Evolutionary conservation across 2,329 filamentous ascomycete genomes (phyloP), one percentile per base, ranked within the genome.

Genomic region (Tolypocladium sp.): DNA sequence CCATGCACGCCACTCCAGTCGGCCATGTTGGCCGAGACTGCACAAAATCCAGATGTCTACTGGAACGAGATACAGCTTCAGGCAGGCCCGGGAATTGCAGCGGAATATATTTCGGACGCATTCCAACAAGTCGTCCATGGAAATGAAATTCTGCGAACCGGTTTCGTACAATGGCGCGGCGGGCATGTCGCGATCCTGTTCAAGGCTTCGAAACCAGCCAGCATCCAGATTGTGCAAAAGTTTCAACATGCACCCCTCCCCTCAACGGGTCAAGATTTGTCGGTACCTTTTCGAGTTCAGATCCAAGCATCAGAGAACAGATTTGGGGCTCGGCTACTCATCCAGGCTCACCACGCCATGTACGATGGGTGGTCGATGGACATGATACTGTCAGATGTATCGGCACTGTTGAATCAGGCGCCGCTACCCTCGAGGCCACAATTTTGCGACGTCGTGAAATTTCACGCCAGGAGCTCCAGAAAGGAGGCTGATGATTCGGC

Each of bases 291-390:
- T 17, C 73, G 70, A 20, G 73, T 91, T n/a, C 81, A 90, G 60
- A 72, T 92, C 2, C 46, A 58, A 10, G 64, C 65, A 15, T 38
- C 57, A 9, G 22, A 63, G 22, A 25, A 37, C 10, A 56, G 68
- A 5, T 59, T 63, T 55, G 58, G 68, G 3, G 66, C 68, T 38
- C 64, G 75, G 10, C 56, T 70, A 4, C 71, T 82, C 13, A 57
- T 90, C 52, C 79, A 87, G 15, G 76, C 95, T 0, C 92, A 96
- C 68, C 92, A 97, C 72, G 86, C 90, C 0, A 70, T 95, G 1
- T 97, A 96, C 68, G 92, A 97, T 71, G 92, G 92, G n/a, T 97
- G 92, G 92, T 92, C 91, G 0, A 81, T 92, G 68, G 89, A 96
- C 57, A 76, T 93, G 37, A 72, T 95, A 0, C 65, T 90, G 17